Conservation (phyloP, 768 basidiomycete species). For the Kwoniella europaea region DNA sequence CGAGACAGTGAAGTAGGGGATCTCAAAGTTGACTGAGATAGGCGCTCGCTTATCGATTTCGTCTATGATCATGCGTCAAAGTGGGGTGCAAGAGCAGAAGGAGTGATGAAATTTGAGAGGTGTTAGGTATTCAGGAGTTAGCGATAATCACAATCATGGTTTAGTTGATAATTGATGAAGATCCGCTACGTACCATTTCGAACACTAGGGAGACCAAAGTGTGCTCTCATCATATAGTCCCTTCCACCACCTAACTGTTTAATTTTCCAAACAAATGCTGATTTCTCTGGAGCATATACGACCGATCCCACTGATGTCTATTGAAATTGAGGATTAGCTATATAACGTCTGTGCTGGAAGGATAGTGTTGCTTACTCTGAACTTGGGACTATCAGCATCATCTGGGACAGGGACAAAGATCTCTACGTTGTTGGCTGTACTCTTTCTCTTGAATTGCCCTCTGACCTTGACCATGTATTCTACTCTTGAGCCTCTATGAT, state of each 20-base stretch:
- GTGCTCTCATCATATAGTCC: slow-evolving; percentile 97
- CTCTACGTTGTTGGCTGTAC: slow-evolving; percentile 97
- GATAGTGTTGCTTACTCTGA: slow-evolving; percentile 68
- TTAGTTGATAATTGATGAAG: too few relatives aligned
- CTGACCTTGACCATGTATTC: slow-evolving; percentile 94
- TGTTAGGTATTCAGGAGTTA: too few relatives aligned
- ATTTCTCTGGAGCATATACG: slow-evolving; percentile 96
- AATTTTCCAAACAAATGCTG: slow-evolving; percentile 99
- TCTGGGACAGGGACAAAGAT: slow-evolving; percentile 99
- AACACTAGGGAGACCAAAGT: slow-evolving; percentile 94
- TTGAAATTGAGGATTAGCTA: background rate
- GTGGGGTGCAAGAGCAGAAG: too few relatives aligned
- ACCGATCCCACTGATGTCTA: slow-evolving; percentile 94
- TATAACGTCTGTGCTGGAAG: slow-evolving; percentile 5
- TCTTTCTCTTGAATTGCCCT: slow-evolving; percentile 96
- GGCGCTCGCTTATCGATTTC: slow-evolving; percentile 89
- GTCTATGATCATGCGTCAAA: slow-evolving; percentile 55
- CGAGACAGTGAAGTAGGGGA: slow-evolving; percentile 98
- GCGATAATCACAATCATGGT: too few relatives aligned
- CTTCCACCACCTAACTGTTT: slow-evolving; percentile 94
- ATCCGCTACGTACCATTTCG: slow-evolving; percentile 70
- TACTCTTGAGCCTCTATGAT: slow-evolving; percentile 85
- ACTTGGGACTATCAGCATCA: slow-evolving; percentile 96
- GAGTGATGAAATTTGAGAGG: too few relatives aligned
- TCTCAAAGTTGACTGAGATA: slow-evolving; percentile 96